These are phyloP conservation scores for Chrysoporthe puriensis DNA, from an alignment of 2,329 filamentous ascomycete genomes.

Conservation along the genomic window DNA sequence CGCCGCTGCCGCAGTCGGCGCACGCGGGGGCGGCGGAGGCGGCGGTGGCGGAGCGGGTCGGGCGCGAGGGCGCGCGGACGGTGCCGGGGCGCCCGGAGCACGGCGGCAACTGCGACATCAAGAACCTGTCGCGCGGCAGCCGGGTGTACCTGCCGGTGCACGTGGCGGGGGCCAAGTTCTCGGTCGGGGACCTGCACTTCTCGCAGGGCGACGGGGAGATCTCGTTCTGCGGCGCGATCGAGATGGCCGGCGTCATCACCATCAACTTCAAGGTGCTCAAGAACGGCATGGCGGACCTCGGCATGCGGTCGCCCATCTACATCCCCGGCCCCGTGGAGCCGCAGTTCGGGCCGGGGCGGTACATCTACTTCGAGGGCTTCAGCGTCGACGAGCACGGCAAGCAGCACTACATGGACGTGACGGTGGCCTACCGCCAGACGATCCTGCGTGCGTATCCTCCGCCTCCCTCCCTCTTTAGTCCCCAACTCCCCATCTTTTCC, in stretches of 20 bases:
- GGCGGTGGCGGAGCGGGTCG: slow-evolving; percentile 67
- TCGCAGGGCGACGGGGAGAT: slow-evolving; percentile 90
- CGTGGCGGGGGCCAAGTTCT: slow-evolving; percentile 85
- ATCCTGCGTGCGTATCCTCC: slow-evolving; percentile 54
- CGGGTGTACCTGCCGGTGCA: slow-evolving; percentile 90
- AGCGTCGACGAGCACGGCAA: slow-evolving; percentile 86
- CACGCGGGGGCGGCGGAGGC: slow-evolving; percentile 70
- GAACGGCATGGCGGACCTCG: slow-evolving; percentile 72
- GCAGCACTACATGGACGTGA: slow-evolving; percentile 87
- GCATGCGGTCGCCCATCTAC: slow-evolving; percentile 83
- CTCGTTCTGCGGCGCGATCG: slow-evolving; percentile 85
- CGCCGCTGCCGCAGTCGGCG: slow-evolving; percentile 71
- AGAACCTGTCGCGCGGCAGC: slow-evolving; percentile 70
- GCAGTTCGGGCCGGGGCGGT: slow-evolving; percentile 79
- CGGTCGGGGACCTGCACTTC: slow-evolving; percentile 87
- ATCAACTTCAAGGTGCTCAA: slow-evolving; percentile 90
- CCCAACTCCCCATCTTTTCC: slow-evolving; percentile 12
- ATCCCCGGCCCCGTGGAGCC: slow-evolving; percentile 86
- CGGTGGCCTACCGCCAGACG: slow-evolving; percentile 84
- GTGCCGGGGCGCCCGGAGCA: slow-evolving; percentile 85
- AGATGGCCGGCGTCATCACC: slow-evolving; percentile 91
- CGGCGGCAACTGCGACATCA: slow-evolving; percentile 91
- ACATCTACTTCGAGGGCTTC: slow-evolving; percentile 89
- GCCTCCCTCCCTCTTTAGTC: background rate
- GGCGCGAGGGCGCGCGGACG: slow-evolving; percentile 78